Conservation (phyloP, 805 yeast species). For the Wickerhamiella domercqiae region DNA sequence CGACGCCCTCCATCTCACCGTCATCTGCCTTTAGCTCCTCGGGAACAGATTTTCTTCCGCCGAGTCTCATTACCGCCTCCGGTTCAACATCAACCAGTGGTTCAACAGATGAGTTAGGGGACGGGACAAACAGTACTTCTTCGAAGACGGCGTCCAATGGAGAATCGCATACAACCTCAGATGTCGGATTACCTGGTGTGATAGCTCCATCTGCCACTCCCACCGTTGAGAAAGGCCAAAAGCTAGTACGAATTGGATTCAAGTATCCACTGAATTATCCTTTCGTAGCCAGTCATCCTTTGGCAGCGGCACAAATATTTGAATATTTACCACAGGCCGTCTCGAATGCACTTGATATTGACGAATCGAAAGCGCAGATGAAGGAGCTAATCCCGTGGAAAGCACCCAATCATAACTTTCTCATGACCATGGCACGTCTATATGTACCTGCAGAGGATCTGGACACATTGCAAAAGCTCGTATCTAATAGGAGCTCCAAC, state of each 20-base stretch:
- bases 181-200: constrained; percentile 38
- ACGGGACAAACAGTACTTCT: neutral
- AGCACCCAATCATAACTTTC: constrained; percentile 36
- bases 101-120: neutral
- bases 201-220: constrained; percentile 46
- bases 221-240: constrained; percentile 6
- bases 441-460: constrained; percentile 53
- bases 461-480: constrained; percentile 31
- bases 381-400: constrained; percentile 62
- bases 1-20: too few relatives aligned
- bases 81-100: constrained; percentile 20
- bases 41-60: neutral
- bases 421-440: constrained; percentile 78
- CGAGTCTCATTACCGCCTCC: constrained; percentile 6
- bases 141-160: neutral
- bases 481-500: constrained; percentile 38
- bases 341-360: constrained; percentile 39
- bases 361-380: constrained; percentile 36
- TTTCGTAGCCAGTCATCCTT: constrained; percentile 56
- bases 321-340: constrained; percentile 69
- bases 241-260: constrained; percentile 62
- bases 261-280: constrained; percentile 66
- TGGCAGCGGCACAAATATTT: constrained; percentile 73
- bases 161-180: too few relatives aligned
- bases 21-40: too few relatives aligned